Base-by-base conservation (phyloP, 2,329 filamentous ascomycete genomes). In the Ceratocystis smalleyi region DNA sequence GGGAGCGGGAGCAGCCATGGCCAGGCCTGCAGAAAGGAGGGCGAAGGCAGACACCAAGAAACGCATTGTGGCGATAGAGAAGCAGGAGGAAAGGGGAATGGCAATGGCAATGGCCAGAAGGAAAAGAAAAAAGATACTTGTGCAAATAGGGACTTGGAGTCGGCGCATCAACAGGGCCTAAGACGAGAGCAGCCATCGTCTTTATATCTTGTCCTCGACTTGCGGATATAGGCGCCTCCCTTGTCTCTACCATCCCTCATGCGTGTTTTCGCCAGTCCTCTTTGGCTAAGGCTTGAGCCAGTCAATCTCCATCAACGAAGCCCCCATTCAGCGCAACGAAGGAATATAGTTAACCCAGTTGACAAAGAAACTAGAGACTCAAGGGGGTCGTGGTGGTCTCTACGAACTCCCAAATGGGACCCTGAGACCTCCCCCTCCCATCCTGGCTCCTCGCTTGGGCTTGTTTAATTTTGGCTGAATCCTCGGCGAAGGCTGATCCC, bases 41-140 rank as follows among this genome's bases (percentile, higher is more conserved):
- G 64, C 32, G 49, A 57, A 35, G 7, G 57, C 32, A 32, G 62
- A 51, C 22, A 51, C 15, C 22, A 47, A 59, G 40, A 43, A 32
- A 43, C 55, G 64, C 64, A 66, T 66, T 60, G 17, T 64, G 51
- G 22, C 12, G 40, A 12, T n/a, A 40, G 35, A 43, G 17, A 43
- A 15, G 47, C 22, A 51, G 19, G 22, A 19, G 43, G 43, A 24
- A 45, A 3, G 27, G n/a, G 27, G 15, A 2, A n/a, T 47, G 40
- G 27, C 43, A 2, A n/a, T 47, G 40, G 27, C 43, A n/a, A 30
- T 19, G 27, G 6, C 19, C 19, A 43, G 61, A 24, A n/a, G 5
- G 3, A 59, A 27, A 24, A 10, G 5, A 5, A 59, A 27, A 35
- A 43, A 30, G 3, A 22, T 8, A 12, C 10, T 17, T 17, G 22